Evolutionary conservation across 2,329 filamentous ascomycete species (phyloP).

Genomic region (Pseudogymnoascus sp.): DNA sequence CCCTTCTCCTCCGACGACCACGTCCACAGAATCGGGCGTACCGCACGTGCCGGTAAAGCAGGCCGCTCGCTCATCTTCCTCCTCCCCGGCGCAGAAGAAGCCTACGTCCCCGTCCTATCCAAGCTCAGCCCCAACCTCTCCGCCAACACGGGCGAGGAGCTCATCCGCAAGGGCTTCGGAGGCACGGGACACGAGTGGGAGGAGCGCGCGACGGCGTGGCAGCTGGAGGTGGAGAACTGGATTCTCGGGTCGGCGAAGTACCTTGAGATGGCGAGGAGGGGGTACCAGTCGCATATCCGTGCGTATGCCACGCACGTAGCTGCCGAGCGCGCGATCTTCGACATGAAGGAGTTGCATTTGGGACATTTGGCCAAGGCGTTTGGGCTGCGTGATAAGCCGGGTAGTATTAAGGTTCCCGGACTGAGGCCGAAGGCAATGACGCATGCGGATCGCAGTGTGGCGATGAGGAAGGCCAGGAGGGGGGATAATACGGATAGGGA

Average conservation of each 20-base stretch:
- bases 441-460: constrained; percentile 34
- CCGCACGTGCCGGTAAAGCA: constrained; percentile 81
- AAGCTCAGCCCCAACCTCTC: constrained; percentile 46
- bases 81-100: constrained; percentile 83
- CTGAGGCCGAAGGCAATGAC: constrained; percentile 36
- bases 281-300: constrained; percentile 84
- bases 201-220: constrained; percentile 58
- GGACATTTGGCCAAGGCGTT: constrained; percentile 94
- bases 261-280: constrained; percentile 74
- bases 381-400: constrained; percentile 78
- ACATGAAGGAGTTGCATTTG: constrained; percentile 84
- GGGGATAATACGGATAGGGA: constrained; percentile 17
- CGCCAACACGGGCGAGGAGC: constrained; percentile 53
- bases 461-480: constrained; percentile 29
- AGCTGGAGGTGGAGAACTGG: constrained; percentile 61
- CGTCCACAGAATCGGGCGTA: constrained; percentile 88
- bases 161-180: constrained; percentile 59
- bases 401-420: constrained; percentile 60
- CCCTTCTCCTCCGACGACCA: constrained; percentile 92
- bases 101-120: constrained; percentile 60
- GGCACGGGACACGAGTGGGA: constrained; percentile 50
- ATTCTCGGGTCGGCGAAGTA: constrained; percentile 56
- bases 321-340: constrained; percentile 77
- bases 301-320: constrained; percentile 92
- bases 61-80: constrained; percentile 87